Evolutionary conservation across 345 rosid genomes (phyloP), one percentile per base, ranked within the genome.

Genomic region (Bretschneidera sinensis): DNA sequence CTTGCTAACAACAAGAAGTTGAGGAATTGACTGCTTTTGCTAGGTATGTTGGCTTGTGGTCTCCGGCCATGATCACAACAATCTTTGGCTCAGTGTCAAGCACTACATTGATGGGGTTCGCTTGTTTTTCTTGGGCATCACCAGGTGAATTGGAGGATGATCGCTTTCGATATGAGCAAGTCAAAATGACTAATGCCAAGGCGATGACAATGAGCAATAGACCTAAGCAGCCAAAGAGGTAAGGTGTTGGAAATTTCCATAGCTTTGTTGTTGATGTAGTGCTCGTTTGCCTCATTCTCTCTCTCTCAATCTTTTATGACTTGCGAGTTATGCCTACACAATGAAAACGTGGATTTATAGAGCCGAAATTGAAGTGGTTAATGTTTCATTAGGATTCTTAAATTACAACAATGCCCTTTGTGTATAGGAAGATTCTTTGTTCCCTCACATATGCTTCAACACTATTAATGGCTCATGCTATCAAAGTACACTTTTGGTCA

Each of bases 61-160:
- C 72, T 23, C 83, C 81, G 1, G 81, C 74, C 83, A 82, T 74
- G 60, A 79, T 67, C n/a, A 79, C 81, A 0, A 64, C 74, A 25
- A 76, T 53, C 64, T 61, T 73, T 6, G 79, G 73, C 51, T 63
- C 81, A 23, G 57, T 55, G 21, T 69, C 75, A 50, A 18, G 24
- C 34, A 43, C 57, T 52, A 23, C 50, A 48, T 9, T 5, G n/a
- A n/a, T n/a, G n/a, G n/a, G n/a, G n/a, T n/a, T n/a, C n/a, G 33
- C 33, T 3, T 3, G 8, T 3, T 8, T 8, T 28, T 28, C 33
- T 2, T 28, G 33, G 24, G 13, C 53, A 47, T 17, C 2, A 28
- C 56, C 39, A 1, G 49, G 67, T 21, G 60, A 34, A 15, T 33
- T 55, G 28, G 54, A 11, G 11, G 52, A 18, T 4, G 59, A 51